A percentile compares a stretch with the other conserved stretches of the same genome.
These are phyloP conservation scores for Sclerotinia sclerotiorum DNA, from an alignment of 2,329 filamentous ascomycete species.

Conservation along the genomic window DNA sequence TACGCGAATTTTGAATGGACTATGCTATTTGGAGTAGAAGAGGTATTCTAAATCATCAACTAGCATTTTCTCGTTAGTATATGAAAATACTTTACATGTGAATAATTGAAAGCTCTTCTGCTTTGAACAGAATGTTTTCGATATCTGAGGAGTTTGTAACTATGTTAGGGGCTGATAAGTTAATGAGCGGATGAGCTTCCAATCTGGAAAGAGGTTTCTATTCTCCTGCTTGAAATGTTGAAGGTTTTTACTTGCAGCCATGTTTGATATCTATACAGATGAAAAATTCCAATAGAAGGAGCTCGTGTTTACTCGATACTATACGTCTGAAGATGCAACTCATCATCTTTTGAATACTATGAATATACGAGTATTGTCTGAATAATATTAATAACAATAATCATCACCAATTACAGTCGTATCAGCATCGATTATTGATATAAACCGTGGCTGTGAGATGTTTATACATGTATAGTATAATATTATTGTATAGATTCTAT, in stretches of 20 bases:
- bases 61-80: background rate
- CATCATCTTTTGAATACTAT: background rate
- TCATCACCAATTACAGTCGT: too few relatives aligned
- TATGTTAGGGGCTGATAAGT: background rate
- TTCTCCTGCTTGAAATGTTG: too few relatives aligned
- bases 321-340: background rate
- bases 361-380: background rate
- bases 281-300: too few relatives aligned
- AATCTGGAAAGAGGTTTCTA: background rate
- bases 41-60: background rate
- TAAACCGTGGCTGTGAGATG: background rate
- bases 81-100: background rate
- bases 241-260: too few relatives aligned
- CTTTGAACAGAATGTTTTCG: too few relatives aligned
- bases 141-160: background rate
- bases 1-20: background rate
- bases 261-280: background rate
- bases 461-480: background rate
- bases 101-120: background rate
- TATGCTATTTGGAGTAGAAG: background rate
- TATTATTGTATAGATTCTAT: background rate
- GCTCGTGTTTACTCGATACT: too few relatives aligned
- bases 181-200: background rate
- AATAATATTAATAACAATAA: background rate
- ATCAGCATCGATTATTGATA: background rate